Base-by-base conservation (phyloP, 2,329 filamentous ascomycete species). In the Beauveria australis region DNA sequence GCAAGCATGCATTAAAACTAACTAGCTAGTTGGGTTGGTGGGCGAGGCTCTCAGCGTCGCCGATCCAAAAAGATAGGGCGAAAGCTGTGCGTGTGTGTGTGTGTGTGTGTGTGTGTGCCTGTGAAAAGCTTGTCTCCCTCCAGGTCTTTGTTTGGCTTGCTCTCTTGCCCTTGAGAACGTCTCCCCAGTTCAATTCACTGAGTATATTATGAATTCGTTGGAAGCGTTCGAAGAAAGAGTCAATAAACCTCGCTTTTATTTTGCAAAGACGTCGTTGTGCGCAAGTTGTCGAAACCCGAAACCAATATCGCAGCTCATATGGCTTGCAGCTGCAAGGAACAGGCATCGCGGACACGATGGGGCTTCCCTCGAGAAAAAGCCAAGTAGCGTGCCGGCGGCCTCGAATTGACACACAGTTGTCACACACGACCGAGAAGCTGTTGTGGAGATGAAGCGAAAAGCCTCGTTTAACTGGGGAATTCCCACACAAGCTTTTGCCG, bases 261-360 rank as follows among this genome's bases (percentile, higher is more conserved):
- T 37, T 37, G 33, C 33, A 14, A 14, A 37, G 33, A 37, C 33
- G 33, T 14, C 33, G 33, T 37, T 14, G 33, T 37, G 33, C 33
- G 33, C 33, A 37, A 33, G 33, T 37, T 37, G 33, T 37, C 33
- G 33, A 33, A 37, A 55, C 22, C 24, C 22, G 3, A 30, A 28
- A 8, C 26, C 53, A 55, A 55, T 55, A 55, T 55, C 53, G 41
- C 26, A 14, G 41, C 19, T 12, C 24, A 55, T 55, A 55, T 55
- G 53, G 53, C 53, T 55, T 55, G 53, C 53, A 55, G 53, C 40
- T 55, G 53, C 53, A 55, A 55, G 53, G 53, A 46, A 55, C 53
- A 55, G 41, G 53, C 37, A 26, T n/a, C 37, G 40, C 19, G 16
- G 14, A 18, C 37, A 9, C 52, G 52, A 54, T 43, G 52, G 52